phyloP scores from a whole-genome alignment of 805 yeast species.

The Ogataea glucozyma region DNA sequence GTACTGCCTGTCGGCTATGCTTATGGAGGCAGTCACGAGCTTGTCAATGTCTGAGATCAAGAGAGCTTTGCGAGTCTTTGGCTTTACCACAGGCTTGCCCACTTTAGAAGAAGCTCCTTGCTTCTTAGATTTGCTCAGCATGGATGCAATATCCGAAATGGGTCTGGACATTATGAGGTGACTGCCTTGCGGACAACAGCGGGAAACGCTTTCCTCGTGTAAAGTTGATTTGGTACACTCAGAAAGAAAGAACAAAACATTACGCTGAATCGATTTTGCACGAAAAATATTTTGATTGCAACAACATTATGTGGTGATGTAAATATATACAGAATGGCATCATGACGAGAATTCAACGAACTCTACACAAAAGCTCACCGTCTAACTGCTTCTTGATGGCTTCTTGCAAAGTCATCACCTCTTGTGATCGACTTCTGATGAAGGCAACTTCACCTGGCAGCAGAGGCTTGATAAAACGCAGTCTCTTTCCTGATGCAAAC shows the following conservation, averaged over 20 bases:
- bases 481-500: constrained; percentile 73
- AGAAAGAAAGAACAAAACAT: no score
- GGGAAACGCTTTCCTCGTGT: no score
- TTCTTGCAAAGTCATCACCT: constrained; percentile 74
- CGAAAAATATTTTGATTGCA: constrained; percentile 8
- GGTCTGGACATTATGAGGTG: no score
- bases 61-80: background rate
- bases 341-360: constrained; percentile 25
- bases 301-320: constrained; percentile 1
- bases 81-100: background rate
- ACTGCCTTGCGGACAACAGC: background rate
- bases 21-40: background rate
- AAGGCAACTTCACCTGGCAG: constrained; percentile 89
- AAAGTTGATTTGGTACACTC: no score
- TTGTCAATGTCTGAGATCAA: background rate
- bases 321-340: constrained; percentile 3
- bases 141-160: background rate
- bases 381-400: constrained; percentile 72
- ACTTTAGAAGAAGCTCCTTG: background rate
- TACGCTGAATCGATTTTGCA: background rate
- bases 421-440: constrained; percentile 50
- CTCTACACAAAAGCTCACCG: constrained; percentile 84
- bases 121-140: constrained; percentile 4
- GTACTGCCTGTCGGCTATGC: constrained; percentile 1
- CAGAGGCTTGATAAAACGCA: constrained; percentile 74